These are phyloP conservation scores for Taxawa tesnikishii DNA, from an alignment of 2,329 filamentous ascomycete genomes.

Conservation along the genomic window DNA sequence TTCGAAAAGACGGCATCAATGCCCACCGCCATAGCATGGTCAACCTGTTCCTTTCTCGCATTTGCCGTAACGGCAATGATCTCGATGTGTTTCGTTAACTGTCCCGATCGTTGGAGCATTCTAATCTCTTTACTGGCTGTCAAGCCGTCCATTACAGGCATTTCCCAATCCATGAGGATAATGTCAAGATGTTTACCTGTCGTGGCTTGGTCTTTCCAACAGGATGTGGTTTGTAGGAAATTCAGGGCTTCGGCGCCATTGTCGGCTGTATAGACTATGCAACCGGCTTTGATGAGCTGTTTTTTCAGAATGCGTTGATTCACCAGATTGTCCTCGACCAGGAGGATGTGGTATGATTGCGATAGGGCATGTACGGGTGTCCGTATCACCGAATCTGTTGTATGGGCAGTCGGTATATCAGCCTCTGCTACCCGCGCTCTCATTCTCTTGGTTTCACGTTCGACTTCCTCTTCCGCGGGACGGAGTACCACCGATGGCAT, in stretches of 20 bases:
- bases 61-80: slow-evolving; percentile 23
- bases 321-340: slow-evolving; percentile 22
- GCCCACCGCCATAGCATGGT: slow-evolving; percentile 17
- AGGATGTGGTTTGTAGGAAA: slow-evolving; percentile 3
- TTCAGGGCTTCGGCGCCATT: slow-evolving; percentile 21
- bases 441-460: slow-evolving; percentile 4
- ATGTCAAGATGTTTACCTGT: slow-evolving; percentile 17
- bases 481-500: too few relatives aligned
- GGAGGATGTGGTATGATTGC: slow-evolving; percentile 10
- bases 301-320: slow-evolving; percentile 19
- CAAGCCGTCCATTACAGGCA: slow-evolving; percentile 21
- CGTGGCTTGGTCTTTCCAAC: slow-evolving; percentile 8
- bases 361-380: background rate
- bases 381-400: background rate
- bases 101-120: too few relatives aligned
- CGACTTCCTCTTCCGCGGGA: slow-evolving; percentile 11
- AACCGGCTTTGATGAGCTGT: slow-evolving; percentile 16
- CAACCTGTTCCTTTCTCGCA: slow-evolving; percentile 18
- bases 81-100: slow-evolving; percentile 12
- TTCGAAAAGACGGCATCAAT: slow-evolving; percentile 21
- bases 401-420: slow-evolving; percentile 4
- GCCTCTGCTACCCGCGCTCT: slow-evolving; percentile 6
- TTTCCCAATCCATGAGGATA: slow-evolving; percentile 21
- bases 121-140: slow-evolving; percentile 16
- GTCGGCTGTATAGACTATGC: slow-evolving; percentile 18